These are phyloP conservation scores for Glycine tomentella DNA, from an alignment of 306 rosid genomes.

Conservation along the genomic window DNA sequence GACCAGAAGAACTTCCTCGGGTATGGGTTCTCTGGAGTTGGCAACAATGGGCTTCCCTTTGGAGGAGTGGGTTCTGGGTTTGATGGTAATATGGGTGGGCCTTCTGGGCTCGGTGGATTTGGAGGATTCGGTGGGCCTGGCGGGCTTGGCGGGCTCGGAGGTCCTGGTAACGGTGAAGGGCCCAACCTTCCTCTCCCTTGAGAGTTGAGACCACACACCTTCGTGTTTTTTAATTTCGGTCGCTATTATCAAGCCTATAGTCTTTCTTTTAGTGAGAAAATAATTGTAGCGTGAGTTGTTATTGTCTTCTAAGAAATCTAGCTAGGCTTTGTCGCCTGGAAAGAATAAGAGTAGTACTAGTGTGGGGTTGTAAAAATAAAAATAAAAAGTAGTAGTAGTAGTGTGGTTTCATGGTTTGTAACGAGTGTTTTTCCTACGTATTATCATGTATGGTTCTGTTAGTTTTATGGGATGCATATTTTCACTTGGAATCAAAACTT, in stretches of 20 bases:
- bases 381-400: no score
- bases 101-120: constrained; percentile 15
- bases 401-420: not conserved
- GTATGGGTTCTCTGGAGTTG: constrained; percentile 67
- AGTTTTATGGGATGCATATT: not conserved
- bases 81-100: constrained; percentile 43
- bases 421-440: not conserved
- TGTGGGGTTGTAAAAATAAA: no score
- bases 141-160: constrained; percentile 48
- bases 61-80: constrained; percentile 57
- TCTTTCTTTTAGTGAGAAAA: not conserved
- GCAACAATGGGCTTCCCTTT: constrained; percentile 65
- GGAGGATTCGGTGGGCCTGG: constrained; percentile 48
- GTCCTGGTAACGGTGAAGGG: not conserved
- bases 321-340: not conserved
- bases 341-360: not conserved
- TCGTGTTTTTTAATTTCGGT: not conserved
- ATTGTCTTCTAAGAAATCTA: not conserved
- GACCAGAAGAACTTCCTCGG: constrained; percentile 75
- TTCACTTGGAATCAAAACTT: no score
- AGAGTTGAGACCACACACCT: not conserved
- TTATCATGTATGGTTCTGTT: not conserved
- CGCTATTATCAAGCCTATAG: not conserved
- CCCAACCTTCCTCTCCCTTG: constrained; percentile 66
- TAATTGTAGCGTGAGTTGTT: not conserved